Percentiles rank a stretch among this genome's conserved stretches.
These are phyloP conservation scores for Melampsora larici-populina DNA, from an alignment of 1,284 basidiomycete species.

Conservation along the genomic window DNA sequence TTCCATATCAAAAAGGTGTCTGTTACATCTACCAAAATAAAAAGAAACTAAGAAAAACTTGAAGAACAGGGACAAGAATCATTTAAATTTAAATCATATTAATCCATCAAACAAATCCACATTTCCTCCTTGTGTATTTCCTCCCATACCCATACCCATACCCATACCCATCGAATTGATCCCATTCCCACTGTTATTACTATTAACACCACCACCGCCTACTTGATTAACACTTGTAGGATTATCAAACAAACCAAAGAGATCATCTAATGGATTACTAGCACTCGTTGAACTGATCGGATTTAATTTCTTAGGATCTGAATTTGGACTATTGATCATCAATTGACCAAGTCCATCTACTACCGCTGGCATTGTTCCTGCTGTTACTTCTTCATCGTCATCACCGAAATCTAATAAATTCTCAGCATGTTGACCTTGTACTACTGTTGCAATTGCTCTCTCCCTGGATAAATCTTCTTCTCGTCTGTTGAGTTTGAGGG, in stretches of 20 bases:
- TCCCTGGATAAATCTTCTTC: conserved; percentile 66
- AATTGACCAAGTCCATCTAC: background rate
- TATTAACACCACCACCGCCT: background rate
- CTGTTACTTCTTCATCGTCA: conserved; percentile 12
- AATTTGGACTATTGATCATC: background rate
- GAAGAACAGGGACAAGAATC: background rate
- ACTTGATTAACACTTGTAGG: background rate
- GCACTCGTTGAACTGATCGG: background rate
- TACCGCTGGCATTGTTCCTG: background rate
- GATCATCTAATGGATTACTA: conserved; percentile 37
- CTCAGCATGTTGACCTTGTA: conserved; percentile 82
- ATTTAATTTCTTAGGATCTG: background rate
- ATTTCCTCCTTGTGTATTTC: background rate
- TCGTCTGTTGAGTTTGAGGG: conserved; percentile 47
- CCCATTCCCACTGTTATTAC: background rate
- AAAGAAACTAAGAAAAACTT: too few relatives aligned
- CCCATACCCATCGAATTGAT: too few relatives aligned
- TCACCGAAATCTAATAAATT: conserved; percentile 57
- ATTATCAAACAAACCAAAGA: conserved; percentile 32
- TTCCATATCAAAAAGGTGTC: too few relatives aligned
- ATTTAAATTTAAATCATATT: background rate
- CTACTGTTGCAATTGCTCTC: conserved; percentile 83
- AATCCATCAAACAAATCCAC: background rate
- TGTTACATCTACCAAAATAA: too few relatives aligned
- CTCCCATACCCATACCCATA: too few relatives aligned